Conservation (phyloP, 495 filamentous ascomycete genomes). For the Penicillium canariense region DNA sequence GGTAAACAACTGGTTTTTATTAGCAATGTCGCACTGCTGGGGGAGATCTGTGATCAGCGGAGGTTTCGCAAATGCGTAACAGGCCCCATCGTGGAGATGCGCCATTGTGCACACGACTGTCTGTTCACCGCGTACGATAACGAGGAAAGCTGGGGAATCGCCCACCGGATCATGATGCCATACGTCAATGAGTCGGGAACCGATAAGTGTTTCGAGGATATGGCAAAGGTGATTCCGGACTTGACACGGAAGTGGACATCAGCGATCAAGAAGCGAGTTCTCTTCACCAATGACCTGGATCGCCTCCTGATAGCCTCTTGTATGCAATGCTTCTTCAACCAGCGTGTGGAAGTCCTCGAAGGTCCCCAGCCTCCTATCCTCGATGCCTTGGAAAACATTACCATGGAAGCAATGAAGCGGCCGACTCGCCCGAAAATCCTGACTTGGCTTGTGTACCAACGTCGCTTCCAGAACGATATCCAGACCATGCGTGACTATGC, state of each 20-base stretch:
- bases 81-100: constrained; percentile 57
- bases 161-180: constrained; percentile 63
- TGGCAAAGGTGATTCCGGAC: constrained; percentile 66
- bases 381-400: constrained; percentile 39
- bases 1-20: constrained; percentile 53
- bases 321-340: constrained; percentile 58
- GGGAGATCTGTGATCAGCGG: constrained; percentile 71
- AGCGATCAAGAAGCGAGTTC: constrained; percentile 50
- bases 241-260: constrained; percentile 66
- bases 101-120: constrained; percentile 63
- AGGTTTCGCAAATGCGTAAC: constrained; percentile 65
- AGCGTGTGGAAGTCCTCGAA: constrained; percentile 33
- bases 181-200: constrained; percentile 36
- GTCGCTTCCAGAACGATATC: constrained; percentile 56
- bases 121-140: constrained; percentile 66
- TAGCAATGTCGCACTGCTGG: constrained; percentile 53
- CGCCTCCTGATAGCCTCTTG: constrained; percentile 68
- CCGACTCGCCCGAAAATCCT: constrained; percentile 39
- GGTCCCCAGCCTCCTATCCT: constrained; percentile 24
- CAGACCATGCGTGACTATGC: constrained; percentile 55
- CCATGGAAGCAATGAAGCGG: constrained; percentile 42
- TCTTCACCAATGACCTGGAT: constrained; percentile 68
- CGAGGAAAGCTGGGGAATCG: constrained; percentile 68
- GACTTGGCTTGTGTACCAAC: constrained; percentile 40
- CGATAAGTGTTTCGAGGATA: constrained; percentile 44